Conservation (phyloP, 306 rosid species). For the Senna siamea region DNA sequence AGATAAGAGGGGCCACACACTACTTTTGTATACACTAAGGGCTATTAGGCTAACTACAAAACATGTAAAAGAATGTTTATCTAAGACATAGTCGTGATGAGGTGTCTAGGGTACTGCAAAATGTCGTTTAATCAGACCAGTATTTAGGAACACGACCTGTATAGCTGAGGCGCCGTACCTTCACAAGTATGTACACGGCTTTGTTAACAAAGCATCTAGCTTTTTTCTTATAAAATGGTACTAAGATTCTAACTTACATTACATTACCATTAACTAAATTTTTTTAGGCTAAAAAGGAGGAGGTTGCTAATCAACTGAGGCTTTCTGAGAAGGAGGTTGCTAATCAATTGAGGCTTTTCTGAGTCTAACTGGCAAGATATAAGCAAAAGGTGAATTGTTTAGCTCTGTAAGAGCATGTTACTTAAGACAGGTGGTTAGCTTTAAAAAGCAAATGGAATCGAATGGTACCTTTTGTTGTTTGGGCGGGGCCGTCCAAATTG, state of each 20-base stretch:
- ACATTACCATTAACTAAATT: not conserved
- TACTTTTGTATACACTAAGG: not conserved
- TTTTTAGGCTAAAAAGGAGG: not conserved
- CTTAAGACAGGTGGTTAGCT: conserved; percentile 25
- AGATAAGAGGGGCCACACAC: conserved; percentile 26
- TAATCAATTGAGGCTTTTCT: conserved; percentile 25
- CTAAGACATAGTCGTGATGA: not conserved
- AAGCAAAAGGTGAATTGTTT: conserved; percentile 18
- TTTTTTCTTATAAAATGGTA: conserved; percentile 11
- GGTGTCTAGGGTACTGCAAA: too few relatives aligned
- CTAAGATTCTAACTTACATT: conserved; percentile 23
- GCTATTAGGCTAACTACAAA: not conserved
- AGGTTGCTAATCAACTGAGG: conserved; percentile 17
- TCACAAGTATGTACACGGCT: conserved; percentile 8
- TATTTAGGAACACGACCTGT: too few relatives aligned
- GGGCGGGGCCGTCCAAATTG: conserved; percentile 22
- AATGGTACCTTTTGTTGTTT: not conserved
- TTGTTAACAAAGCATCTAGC: conserved; percentile 23
- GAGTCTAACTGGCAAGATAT: conserved; percentile 21
- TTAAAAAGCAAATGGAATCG: conserved; percentile 1
- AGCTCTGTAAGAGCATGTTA: conserved; percentile 15
- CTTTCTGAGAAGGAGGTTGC: too few relatives aligned
- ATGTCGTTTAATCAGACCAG: too few relatives aligned
- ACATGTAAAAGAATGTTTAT: conserved; percentile 2
- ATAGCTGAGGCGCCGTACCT: not conserved